Evolutionary conservation across 495 filamentous ascomycete species (phyloP).

Genomic region (Neurospora hispaniola): DNA sequence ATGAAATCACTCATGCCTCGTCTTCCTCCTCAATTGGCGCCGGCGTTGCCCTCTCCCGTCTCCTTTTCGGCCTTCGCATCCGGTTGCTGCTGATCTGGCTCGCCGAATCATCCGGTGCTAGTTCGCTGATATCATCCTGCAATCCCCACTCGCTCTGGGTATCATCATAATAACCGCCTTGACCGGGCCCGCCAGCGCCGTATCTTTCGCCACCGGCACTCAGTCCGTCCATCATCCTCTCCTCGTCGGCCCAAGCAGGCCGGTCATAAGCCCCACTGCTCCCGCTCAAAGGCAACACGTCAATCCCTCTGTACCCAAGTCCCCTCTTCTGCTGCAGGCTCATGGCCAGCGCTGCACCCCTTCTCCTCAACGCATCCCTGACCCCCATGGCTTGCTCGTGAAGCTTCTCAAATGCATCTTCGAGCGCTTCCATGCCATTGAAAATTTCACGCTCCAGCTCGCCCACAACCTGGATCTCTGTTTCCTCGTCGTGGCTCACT

Average conservation of each 20-base stretch:
- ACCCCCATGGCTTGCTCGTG: constrained; percentile 77
- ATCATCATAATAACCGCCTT: constrained; percentile 22
- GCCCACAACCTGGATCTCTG: constrained; percentile 78
- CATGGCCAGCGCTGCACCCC: constrained; percentile 67
- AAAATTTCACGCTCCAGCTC: constrained; percentile 92
- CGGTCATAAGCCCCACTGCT: constrained; percentile 31
- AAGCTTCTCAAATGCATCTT: constrained; percentile 89
- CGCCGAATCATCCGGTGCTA: constrained; percentile 66
- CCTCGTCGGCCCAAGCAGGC: constrained; percentile 36
- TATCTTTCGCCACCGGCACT: constrained; percentile 17
- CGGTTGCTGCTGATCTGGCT: constrained; percentile 79
- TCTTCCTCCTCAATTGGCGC: constrained; percentile 75
- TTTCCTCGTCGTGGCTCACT: constrained; percentile 87
- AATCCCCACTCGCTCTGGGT: constrained; percentile 51
- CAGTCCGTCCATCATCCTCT: constrained; percentile 38
- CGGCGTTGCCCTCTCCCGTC: constrained; percentile 68
- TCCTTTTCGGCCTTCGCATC: constrained; percentile 56
- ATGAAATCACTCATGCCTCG: constrained; percentile 6
- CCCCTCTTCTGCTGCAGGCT: constrained; percentile 62
- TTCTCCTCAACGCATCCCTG: constrained; percentile 65
- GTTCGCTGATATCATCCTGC: constrained; percentile 58
- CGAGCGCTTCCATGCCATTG: constrained; percentile 83
- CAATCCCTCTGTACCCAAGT: constrained; percentile 23
- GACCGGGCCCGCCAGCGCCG: constrained; percentile 44
- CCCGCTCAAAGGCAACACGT: constrained; percentile 32